These are phyloP conservation scores for Phytophthora idaei DNA, from an alignment of 352 stramenopile genomes.

Conservation along the genomic window DNA sequence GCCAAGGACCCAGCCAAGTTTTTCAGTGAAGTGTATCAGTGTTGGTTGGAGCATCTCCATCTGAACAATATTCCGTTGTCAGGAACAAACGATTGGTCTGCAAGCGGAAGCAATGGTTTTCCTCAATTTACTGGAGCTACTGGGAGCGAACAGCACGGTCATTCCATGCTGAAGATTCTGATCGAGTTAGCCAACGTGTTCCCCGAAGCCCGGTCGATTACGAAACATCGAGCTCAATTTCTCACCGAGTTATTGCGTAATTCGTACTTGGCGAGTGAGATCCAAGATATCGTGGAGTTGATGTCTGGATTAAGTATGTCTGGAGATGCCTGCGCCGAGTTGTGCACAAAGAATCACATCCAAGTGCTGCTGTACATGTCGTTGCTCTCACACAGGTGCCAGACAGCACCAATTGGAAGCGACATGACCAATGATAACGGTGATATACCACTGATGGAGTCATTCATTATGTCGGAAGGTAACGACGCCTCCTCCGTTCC, in stretches of 20 bases:
- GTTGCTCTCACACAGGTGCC: conserved; percentile 55
- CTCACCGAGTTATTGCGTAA: conserved; percentile 56
- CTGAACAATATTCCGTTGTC: conserved; percentile 45
- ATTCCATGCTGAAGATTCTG: conserved; percentile 72
- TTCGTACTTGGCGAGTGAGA: conserved; percentile 55
- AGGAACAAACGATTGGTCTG: conserved; percentile 40
- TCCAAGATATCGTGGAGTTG: conserved; percentile 72
- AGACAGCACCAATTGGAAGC: conserved; percentile 14
- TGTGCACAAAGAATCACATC: conserved; percentile 63
- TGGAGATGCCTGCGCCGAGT: conserved; percentile 38
- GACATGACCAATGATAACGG: conserved; percentile 34
- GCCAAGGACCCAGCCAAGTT: conserved; percentile 61
- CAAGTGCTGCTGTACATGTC: conserved; percentile 71
- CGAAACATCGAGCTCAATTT: conserved; percentile 53
- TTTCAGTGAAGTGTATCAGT: conserved; percentile 84
- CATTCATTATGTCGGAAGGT: conserved; percentile 48
- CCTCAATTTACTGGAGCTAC: conserved; percentile 25
- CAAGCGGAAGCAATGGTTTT: conserved; percentile 40
- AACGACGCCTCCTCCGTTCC: conserved; percentile 56
- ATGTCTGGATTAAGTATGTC: conserved; percentile 60
- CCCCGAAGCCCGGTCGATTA: conserved; percentile 52
- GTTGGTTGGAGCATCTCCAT: conserved; percentile 79
- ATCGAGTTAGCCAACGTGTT: conserved; percentile 71
- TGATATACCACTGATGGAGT: conserved; percentile 76
- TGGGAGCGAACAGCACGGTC: conserved; percentile 50